Evolutionary conservation across 78 protist species (phyloP), one percentile per base, ranked within the genome.

Genomic region (Dictyostelium discoideum): DNA sequence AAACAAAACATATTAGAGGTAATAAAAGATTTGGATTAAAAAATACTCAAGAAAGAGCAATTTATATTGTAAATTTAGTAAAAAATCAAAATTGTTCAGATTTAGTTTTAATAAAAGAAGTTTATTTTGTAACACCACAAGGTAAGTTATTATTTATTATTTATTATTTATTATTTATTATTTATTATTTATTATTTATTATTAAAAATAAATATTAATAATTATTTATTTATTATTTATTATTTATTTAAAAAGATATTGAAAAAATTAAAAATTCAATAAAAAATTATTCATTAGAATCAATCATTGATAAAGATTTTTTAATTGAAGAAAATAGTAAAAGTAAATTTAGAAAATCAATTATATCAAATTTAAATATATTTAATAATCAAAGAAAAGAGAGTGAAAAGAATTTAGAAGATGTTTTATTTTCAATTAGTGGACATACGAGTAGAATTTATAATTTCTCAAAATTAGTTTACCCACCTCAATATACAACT

Each of bases 351-450:
- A 72, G 79, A 29, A 29, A 72, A 13, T 72, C 79, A 11, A 29
- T n/a, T 6, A 72, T 72, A 54, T 54, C 65, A 54, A 22, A 54
- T 54, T 14, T 54, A 54, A 54, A 54, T 54, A 54, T 54, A 54
- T 54, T 54, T 16, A 54, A 54, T 72, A 13, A 29, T 29, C 2
- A 29, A 14, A 18, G n/a, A 11, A 72, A 24, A 3, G 79, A 72
- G 9, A 29, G n/a, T 29, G 44, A 72, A 26, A 29, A 72, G 29
- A 24, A 29, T 29, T 72, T 72, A 72, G 40, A 72, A 5, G 79
- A 72, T 72, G 40, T 24, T 72, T 72, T 72, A 72, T 72, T 72
- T 32, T 72, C 79, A 72, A 26, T 72, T 7, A 72, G 79, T 72
- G 79, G 79, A 10, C 79, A 72, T 72, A 72, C 79, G 0, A 29